phyloP scores from a whole-genome alignment of 768 basidiomycete species.

The Russula sp. region DNA sequence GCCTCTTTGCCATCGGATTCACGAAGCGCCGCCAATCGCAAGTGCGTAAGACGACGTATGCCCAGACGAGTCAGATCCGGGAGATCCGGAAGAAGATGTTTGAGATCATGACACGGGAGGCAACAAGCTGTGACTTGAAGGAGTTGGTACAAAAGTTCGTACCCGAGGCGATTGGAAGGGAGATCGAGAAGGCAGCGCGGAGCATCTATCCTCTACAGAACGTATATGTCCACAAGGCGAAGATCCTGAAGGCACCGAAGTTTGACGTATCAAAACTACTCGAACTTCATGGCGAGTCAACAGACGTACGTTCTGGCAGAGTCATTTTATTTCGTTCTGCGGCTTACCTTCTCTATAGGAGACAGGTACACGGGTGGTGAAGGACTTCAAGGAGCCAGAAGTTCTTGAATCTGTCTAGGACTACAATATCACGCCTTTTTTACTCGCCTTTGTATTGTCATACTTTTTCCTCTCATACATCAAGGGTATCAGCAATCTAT shows the following conservation, averaged over 20 bases:
- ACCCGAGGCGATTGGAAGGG: slow-evolving; percentile 96
- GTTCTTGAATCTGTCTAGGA: slow-evolving; percentile 79
- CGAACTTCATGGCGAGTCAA: slow-evolving; percentile 93
- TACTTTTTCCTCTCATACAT: slow-evolving; percentile 28
- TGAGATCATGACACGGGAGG: slow-evolving; percentile 96
- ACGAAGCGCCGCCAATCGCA: slow-evolving; percentile 95
- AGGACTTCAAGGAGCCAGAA: slow-evolving; percentile 98
- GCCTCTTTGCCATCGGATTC: slow-evolving; percentile 98
- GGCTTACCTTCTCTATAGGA: slow-evolving; percentile 45
- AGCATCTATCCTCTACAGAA: slow-evolving; percentile 99
- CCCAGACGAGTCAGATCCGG: slow-evolving; percentile 87
- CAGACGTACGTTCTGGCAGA: slow-evolving; percentile 58
- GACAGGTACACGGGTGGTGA: slow-evolving; percentile 87
- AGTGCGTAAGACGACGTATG: slow-evolving; percentile 99
- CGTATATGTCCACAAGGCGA: slow-evolving; percentile 97
- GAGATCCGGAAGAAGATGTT: slow-evolving; percentile 99
- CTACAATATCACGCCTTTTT: slow-evolving; percentile 22
- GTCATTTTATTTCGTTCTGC: neutral
- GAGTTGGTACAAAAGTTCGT: slow-evolving; percentile 98
- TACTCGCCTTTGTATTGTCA: slow-evolving; percentile 20
- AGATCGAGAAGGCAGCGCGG: slow-evolving; percentile 96
- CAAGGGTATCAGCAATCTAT: slow-evolving; percentile 35
- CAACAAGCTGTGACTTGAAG: slow-evolving; percentile 93
- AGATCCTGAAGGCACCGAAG: slow-evolving; percentile 97
- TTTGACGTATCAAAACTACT: slow-evolving; percentile 93